Evolutionary conservation across 495 filamentous ascomycete genomes (phyloP).

Genomic region (Daldinia decipiens): DNA sequence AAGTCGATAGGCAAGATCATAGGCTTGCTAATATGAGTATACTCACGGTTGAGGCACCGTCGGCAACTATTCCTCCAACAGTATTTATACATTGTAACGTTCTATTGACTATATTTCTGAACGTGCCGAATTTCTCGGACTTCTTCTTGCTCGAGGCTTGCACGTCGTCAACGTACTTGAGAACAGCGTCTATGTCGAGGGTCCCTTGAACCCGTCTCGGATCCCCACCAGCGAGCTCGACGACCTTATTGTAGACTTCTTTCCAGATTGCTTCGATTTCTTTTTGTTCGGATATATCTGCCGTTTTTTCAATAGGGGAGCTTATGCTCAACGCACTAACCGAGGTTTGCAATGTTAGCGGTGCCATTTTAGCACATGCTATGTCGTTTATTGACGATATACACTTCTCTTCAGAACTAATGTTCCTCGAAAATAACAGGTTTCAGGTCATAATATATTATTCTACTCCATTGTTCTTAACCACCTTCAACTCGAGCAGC

Average conservation of each 20-base stretch:
- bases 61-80: slow-evolving; percentile 50
- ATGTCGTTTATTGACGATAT: slow-evolving; percentile 5
- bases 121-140: slow-evolving; percentile 44
- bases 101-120: slow-evolving; percentile 45
- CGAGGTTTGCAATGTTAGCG: slow-evolving; percentile 38
- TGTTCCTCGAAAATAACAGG: not conserved
- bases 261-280: slow-evolving; percentile 54
- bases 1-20: slow-evolving; percentile 4
- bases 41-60: slow-evolving; percentile 50
- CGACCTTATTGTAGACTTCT: slow-evolving; percentile 51
- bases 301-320: slow-evolving; percentile 36
- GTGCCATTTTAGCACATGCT: slow-evolving; percentile 37
- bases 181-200: slow-evolving; percentile 50
- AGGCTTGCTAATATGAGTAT: not conserved
- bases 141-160: slow-evolving; percentile 44
- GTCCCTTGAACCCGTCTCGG: slow-evolving; percentile 40
- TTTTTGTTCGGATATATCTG: slow-evolving; percentile 49
- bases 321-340: slow-evolving; percentile 31
- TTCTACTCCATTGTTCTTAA: slow-evolving; percentile 3
- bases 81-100: slow-evolving; percentile 53
- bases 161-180: slow-evolving; percentile 46
- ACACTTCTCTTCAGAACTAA: not conserved
- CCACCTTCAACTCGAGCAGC: slow-evolving; percentile 4
- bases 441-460: not conserved
- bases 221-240: slow-evolving; percentile 53